Base-by-base conservation (phyloP, 2,329 filamentous ascomycete species). In the Aspergillus ochraceus region DNA sequence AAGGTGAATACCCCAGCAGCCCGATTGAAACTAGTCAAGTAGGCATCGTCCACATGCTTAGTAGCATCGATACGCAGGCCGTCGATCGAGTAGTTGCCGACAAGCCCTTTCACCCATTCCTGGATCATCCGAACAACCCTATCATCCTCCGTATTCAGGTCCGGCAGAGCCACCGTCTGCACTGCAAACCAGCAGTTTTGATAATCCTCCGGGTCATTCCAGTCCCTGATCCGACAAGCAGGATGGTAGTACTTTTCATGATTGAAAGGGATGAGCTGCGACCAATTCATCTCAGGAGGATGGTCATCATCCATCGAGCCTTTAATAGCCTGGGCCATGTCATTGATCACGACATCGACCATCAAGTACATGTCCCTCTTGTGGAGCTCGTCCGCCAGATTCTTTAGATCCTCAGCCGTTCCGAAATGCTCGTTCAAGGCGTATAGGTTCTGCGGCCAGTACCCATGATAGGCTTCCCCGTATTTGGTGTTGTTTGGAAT, bases 51-150 rank as follows among this genome's bases (percentile, higher is more conserved):
- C 49, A 83, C 76, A 59, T 83, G 75, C 63, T 80, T 78, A 8
- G 77, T 76, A 39, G 80, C 80, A 65, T 84, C 82, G 30, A 84
- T 72, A 30, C 82, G 79, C 9, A 84, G 70, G 4, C 82, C 82
- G 65, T 84, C 82, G 50, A 80, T 64, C 6, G 68, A 76, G 62
- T 82, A 83, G 20, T 77, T 77, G 3, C 70, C 57, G 45, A 81
- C 74, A 39, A 79, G 66, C 8, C 68, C 65, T 2, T 66, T 63
- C 17, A 79, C 76, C 79, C 79, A 80, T 4, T 76, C 55, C 22
- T 75, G 66, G 63, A 80, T 71, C 56, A 74, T 71, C 4, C 75
- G 64, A 47, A 69, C 69, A 3, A 81, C 77, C 4, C 69, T 69
- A 0, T 68, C 57, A 54, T 79, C 74, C 49, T 81, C 78, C 2